phyloP scores from a whole-genome alignment of 768 basidiomycete genomes.

The Dendrothele bispora region DNA sequence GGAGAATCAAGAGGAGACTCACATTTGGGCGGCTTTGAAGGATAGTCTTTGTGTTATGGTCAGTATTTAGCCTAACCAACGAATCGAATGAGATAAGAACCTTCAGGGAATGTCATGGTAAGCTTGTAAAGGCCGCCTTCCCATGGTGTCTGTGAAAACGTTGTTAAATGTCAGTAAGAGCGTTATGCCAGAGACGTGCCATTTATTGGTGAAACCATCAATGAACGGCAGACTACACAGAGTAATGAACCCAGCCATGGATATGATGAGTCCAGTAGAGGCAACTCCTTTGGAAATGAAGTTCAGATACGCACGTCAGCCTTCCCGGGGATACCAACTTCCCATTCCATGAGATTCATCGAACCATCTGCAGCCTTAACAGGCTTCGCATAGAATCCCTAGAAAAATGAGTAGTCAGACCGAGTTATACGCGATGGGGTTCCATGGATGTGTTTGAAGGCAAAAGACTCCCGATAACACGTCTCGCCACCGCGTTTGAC shows the following conservation, averaged over 20 bases:
- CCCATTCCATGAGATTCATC: conserved; percentile 98
- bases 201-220: conserved; percentile 1
- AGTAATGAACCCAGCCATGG: neutral
- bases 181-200: conserved; percentile 12
- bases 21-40: conserved; percentile 96
- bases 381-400: conserved; percentile 99
- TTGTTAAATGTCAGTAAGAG: conserved; percentile 8
- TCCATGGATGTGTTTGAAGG: conserved; percentile 4
- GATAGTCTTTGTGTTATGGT: too few species aligned
- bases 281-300: too few species aligned
- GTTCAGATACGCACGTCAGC: conserved; percentile 57
- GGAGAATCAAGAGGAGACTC: conserved; percentile 18
- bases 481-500: too few species aligned
- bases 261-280: conserved; percentile 4
- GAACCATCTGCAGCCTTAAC: conserved; percentile 88
- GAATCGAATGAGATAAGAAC: too few species aligned
- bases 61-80: too few species aligned
- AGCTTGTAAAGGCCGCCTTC: conserved; percentile 96
- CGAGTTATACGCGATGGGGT: conserved; percentile 4
- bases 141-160: conserved; percentile 79
- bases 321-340: conserved; percentile 98
- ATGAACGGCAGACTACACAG: conserved; percentile 8
- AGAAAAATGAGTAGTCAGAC: conserved; percentile 9
- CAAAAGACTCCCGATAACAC: too few species aligned
- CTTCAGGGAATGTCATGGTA: conserved; percentile 94